Percentiles rank a stretch among this genome's conserved stretches.
These are phyloP conservation scores for Plasmodium billcollinsi DNA, from an alignment of 169 alveolate species.

Conservation along the genomic window DNA sequence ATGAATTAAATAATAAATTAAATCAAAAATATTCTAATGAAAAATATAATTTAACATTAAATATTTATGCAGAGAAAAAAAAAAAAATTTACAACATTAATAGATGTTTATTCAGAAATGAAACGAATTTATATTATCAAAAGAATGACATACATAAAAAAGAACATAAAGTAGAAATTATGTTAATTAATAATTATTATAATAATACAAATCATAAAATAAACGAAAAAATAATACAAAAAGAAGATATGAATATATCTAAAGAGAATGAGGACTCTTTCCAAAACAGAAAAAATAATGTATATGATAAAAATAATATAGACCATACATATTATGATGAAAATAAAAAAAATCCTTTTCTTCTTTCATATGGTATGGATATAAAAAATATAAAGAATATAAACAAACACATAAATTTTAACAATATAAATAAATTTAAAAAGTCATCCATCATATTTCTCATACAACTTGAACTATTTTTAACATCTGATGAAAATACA, in stretches of 20 bases:
- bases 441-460: conserved; percentile 45
- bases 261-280: not conserved
- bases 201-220: conserved; percentile 1
- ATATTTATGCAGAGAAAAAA: conserved; percentile 26
- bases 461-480: conserved; percentile 31
- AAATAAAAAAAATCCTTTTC: not conserved
- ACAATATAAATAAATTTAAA: conserved; percentile 53
- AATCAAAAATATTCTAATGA: conserved; percentile 24
- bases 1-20: conserved; percentile 42
- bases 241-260: not conserved
- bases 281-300: too few relatives aligned
- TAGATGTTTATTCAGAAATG: conserved; percentile 12
- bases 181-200: not conserved
- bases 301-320: not conserved
- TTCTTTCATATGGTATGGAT: conserved; percentile 10
- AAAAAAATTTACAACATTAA: conserved; percentile 27
- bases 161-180: conserved; percentile 1
- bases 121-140: not conserved
- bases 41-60: conserved; percentile 37
- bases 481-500: not conserved
- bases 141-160: not conserved
- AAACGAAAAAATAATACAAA: not conserved
- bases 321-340: not conserved
- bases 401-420: conserved; percentile 21
- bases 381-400: conserved; percentile 43